Evolutionary conservation across 805 yeast genomes (phyloP).

Genomic region (Schizosaccharomyces japonicus): DNA sequence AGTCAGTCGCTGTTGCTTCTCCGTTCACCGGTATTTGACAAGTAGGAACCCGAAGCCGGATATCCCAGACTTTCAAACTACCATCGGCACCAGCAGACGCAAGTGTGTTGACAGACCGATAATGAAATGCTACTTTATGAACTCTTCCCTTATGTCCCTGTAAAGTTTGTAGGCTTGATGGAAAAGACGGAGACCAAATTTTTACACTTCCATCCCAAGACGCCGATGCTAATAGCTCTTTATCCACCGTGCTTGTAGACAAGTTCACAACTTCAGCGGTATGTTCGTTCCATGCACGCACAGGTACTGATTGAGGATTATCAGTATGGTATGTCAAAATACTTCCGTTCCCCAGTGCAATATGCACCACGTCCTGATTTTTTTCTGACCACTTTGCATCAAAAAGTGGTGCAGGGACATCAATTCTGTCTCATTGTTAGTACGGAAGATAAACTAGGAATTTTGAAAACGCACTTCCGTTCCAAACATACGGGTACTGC

Average conservation of each 20-base stretch:
- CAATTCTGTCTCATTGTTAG: too few relatives aligned
- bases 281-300: conserved; percentile 38
- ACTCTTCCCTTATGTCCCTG: conserved; percentile 31
- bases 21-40: conserved; percentile 36
- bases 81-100: conserved; percentile 56
- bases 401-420: too few relatives aligned
- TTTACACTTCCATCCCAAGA: conserved; percentile 87
- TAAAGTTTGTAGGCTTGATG: neutral
- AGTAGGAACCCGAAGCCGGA: conserved; percentile 39
- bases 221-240: conserved; percentile 43
- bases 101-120: conserved; percentile 51
- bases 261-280: conserved; percentile 47
- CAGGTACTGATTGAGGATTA: too few relatives aligned
- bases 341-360: too few relatives aligned
- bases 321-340: too few relatives aligned
- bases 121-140: conserved; percentile 24
- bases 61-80: conserved; percentile 59
- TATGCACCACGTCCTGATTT: too few relatives aligned
- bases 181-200: conserved; percentile 15
- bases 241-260: conserved; percentile 50
- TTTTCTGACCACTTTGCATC: too few relatives aligned
- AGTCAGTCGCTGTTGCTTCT: conserved; percentile 62
- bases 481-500: too few relatives aligned
- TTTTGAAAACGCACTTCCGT: too few relatives aligned
- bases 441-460: too few relatives aligned